Conservation (phyloP, 306 rosid genomes). For the Dryas drummondii region DNA sequence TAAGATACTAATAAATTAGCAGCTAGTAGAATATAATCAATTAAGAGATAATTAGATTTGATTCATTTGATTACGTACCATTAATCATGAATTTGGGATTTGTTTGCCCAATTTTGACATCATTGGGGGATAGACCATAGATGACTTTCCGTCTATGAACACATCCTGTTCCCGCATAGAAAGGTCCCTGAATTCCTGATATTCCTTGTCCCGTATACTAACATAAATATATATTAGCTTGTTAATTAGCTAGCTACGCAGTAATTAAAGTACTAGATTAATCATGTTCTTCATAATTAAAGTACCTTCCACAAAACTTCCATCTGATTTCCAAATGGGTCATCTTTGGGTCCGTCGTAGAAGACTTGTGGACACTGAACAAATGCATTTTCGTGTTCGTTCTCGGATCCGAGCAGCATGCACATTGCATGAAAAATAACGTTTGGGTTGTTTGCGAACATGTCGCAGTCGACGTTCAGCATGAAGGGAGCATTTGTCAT, state of each 20-base stretch:
- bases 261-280: background rate
- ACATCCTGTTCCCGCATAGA: constrained; percentile 55
- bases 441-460: constrained; percentile 60
- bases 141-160: constrained; percentile 63
- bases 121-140: constrained; percentile 49
- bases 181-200: constrained; percentile 45
- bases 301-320: constrained; percentile 23
- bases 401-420: constrained; percentile 40
- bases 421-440: constrained; percentile 55
- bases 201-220: constrained; percentile 37
- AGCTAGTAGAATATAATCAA: too few relatives aligned
- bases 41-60: too few relatives aligned
- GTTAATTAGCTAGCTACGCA: too few relatives aligned
- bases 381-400: constrained; percentile 53
- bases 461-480: constrained; percentile 79
- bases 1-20: too few relatives aligned
- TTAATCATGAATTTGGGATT: background rate
- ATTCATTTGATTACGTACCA: background rate
- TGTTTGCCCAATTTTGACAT: background rate
- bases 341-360: constrained; percentile 56
- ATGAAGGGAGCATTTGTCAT: constrained; percentile 67
- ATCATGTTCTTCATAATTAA: background rate
- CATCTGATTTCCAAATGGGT: constrained; percentile 65
- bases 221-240: background rate
- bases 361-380: constrained; percentile 55